Evolutionary conservation across 148 eudicot species (phyloP).

Genomic region (Camellia sinensis): DNA sequence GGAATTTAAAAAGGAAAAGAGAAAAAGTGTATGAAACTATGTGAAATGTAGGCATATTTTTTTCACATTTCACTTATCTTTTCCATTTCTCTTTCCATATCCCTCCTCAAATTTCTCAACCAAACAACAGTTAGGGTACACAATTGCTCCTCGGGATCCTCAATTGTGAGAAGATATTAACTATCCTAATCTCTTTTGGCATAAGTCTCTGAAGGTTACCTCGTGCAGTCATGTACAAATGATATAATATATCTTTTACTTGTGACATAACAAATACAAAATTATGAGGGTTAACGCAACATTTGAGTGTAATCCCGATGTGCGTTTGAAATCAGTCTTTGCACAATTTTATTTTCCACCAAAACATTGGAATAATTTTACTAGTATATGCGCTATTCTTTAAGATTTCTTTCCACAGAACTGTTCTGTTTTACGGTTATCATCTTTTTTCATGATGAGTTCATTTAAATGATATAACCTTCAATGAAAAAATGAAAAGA

Average conservation of each 20-base stretch:
- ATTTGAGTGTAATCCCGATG: background rate
- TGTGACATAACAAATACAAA: constrained; percentile 16
- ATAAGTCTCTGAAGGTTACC: constrained; percentile 73
- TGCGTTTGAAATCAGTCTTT: background rate
- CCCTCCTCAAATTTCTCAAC: too few species aligned
- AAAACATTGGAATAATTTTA: background rate
- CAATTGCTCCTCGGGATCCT: constrained; percentile 79
- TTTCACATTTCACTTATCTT: too few species aligned
- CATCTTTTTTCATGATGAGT: background rate
- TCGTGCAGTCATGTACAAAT: constrained; percentile 63
- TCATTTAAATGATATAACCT: background rate
- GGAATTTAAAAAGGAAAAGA: too few species aligned
- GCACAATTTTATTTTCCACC: background rate
- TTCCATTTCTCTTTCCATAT: too few species aligned
- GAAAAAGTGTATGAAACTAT: too few species aligned
- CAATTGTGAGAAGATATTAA: constrained; percentile 71
- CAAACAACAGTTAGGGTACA: too few species aligned
- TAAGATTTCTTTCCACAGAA: background rate
- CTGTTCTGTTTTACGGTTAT: background rate
- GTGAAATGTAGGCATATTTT: too few species aligned
- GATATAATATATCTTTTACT: constrained; percentile 83
- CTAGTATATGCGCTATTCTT: background rate
- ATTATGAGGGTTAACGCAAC: background rate
- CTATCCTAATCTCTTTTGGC: constrained; percentile 81
- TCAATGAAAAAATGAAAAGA: background rate